Conservation (phyloP, 2,329 filamentous ascomycete genomes). For the Fusarium solani-melongenae region DNA sequence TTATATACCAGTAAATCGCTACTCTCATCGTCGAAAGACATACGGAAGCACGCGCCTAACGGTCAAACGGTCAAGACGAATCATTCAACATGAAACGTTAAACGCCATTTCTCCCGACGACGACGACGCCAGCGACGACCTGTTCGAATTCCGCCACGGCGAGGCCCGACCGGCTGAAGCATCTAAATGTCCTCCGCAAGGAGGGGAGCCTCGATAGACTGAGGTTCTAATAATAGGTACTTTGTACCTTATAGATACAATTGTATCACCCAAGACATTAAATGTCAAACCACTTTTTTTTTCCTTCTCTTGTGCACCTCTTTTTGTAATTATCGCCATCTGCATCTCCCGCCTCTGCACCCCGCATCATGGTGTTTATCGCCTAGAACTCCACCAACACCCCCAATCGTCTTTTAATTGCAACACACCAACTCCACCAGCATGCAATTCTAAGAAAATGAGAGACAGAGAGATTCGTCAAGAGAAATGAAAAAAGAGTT, state of each 20-base stretch:
- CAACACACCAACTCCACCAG: neutral
- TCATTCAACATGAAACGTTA: neutral
- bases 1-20: neutral
- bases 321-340: neutral
- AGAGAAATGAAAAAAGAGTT: constrained; percentile 23
- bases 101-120: neutral
- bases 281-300: neutral
- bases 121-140: neutral
- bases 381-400: neutral
- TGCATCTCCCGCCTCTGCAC: neutral
- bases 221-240: neutral
- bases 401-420: neutral
- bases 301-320: neutral
- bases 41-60: neutral
- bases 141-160: neutral
- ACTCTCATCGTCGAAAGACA: neutral
- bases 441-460: neutral
- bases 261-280: neutral
- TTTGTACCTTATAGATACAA: too few species aligned
- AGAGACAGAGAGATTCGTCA: neutral
- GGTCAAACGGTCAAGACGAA: neutral
- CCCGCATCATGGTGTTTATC: neutral
- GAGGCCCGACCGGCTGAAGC: neutral
- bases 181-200: neutral
- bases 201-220: neutral